Conservation (phyloP, 2,329 filamentous ascomycete species). For the Ophiostoma angusticollis region DNA sequence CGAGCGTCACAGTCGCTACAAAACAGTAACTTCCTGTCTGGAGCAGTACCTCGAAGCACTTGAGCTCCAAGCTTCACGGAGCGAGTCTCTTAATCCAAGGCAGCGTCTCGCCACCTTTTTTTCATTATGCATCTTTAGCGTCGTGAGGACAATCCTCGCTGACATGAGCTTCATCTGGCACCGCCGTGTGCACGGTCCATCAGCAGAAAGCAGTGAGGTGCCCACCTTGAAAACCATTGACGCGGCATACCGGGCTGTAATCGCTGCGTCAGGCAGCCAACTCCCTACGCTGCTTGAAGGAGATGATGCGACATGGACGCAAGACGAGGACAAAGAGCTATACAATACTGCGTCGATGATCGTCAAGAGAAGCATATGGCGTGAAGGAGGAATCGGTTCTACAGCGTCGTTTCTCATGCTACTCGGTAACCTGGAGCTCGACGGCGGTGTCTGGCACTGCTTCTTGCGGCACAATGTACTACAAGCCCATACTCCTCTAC, state of each 20-base stretch:
- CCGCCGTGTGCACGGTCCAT: slow-evolving; percentile 11
- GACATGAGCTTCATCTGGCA: slow-evolving; percentile 27
- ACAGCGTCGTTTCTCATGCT: slow-evolving; percentile 37
- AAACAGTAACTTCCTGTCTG: slow-evolving; percentile 37
- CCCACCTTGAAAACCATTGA: slow-evolving; percentile 23
- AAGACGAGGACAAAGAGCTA: slow-evolving; percentile 32
- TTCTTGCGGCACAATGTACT: slow-evolving; percentile 25
- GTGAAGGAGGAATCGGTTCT: slow-evolving; percentile 30
- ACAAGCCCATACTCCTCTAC: not conserved
- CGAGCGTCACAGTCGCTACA: slow-evolving; percentile 34
- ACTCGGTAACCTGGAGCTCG: slow-evolving; percentile 32
- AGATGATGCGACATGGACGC: slow-evolving; percentile 26
- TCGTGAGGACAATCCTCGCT: slow-evolving; percentile 37
- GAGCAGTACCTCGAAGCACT: slow-evolving; percentile 39
- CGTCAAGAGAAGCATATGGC: slow-evolving; percentile 36
- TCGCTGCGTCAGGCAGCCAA: slow-evolving; percentile 33
- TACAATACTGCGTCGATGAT: slow-evolving; percentile 31
- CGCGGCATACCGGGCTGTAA: slow-evolving; percentile 38
- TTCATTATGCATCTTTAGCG: slow-evolving; percentile 46
- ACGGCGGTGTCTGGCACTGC: slow-evolving; percentile 26
- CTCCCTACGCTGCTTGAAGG: slow-evolving; percentile 33
- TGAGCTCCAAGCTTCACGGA: slow-evolving; percentile 30
- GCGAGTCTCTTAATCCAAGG: slow-evolving; percentile 26
- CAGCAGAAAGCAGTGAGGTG: not conserved
- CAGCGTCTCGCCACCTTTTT: slow-evolving; percentile 40